Base-by-base conservation (phyloP, 495 filamentous ascomycete genomes). In the Aspergillus nanangensis region DNA sequence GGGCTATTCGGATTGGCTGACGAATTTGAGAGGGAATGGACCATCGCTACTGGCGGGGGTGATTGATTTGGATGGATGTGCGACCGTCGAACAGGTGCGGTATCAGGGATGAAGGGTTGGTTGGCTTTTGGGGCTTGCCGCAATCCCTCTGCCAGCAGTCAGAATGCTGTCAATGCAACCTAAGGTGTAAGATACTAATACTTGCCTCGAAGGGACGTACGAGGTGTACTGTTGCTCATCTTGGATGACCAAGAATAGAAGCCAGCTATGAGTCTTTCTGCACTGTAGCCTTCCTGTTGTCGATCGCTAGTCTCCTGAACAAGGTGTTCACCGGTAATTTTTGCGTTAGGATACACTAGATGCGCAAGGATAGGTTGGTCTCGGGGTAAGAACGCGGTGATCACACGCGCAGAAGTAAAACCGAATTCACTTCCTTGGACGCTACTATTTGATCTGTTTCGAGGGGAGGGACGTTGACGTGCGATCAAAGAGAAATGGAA, bases 61-160 rank as follows among this genome's bases (percentile, higher is more conserved):
- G 69, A 70, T 40, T 58, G 50, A 38, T 52, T 64, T 23, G 61
- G 49, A 38, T 69, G 53, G n/a, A 52, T 51, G 39, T 63, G 59
- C 38, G 69, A 67, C 9, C 69, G 69, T 35, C 71, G 57, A 19
- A 58, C 60, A 25, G 69, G 67, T 15, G 66, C 52, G 24, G 71
- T 74, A 44, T 71, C 67, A 2, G 71, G 71, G 39, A 71, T 65
- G 41, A 74, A 71, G n/a, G 69, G 69, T 45, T 74, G 69, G 41
- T 74, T 70, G 22, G 60, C 53, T 47, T 69, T 74, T 3, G 71
- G 71, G 9, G 69, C 69, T 53, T 71, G 67, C 49, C 71, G 71
- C 50, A 74, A 44, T 37, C 71, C 71, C 61, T 74, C 71, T 74
- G 15, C n/a, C 36, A 21, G 8, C 7, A 40, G 48, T 61, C 37